Base-by-base conservation (phyloP, 2,329 filamentous ascomycete genomes). In the Volutella citrinella region DNA sequence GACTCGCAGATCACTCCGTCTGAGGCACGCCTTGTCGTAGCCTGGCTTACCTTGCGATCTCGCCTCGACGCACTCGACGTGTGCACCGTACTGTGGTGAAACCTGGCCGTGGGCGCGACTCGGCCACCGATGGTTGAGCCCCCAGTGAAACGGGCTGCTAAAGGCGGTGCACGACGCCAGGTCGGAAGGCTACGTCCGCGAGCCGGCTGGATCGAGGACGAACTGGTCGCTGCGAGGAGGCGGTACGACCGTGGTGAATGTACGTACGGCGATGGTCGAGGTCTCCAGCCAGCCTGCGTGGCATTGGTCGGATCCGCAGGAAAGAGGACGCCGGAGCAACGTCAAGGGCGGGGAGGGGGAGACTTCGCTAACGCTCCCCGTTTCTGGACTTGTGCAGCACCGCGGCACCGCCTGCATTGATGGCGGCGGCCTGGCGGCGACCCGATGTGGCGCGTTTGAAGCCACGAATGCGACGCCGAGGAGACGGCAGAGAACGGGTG, bases 1-100 rank as follows among this genome's bases (percentile, higher is more conserved):
- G 38, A 42, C 38, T 51, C 32, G 46, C 41, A 52, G 50, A 54
- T 54, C 51, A 49, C 45, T n/a, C n/a, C n/a, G n/a, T n/a, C n/a
- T n/a, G n/a, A n/a, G n/a, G n/a, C n/a, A 42, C 45, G 46, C 40
- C 27, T 40, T 38, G 29, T 42, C 48, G 39, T 44, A 41, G 37
- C 38, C 46, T 32, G 36, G 35, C 36, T 32, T 31, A 19, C 31
- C 45, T 38, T 38, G n/a, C n/a, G n/a, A n/a, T n/a, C 33, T 37
- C 42, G 38, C 26, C 20, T 23, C 15, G 32, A 20, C 24, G 14
- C 38, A 36, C 40, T 34, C 38, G 35, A 40, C 40, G 36, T 26
- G 26, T 32, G 28, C 30, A 20, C 14, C 24, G 23, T 38, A 35
- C 29, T 43, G 33, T 36, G 41, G 46, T 52, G 23, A 40, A 32